These are phyloP conservation scores for Paragyromitra xinjiangensis DNA, from an alignment of 495 filamentous ascomycete species.

Conservation along the genomic window DNA sequence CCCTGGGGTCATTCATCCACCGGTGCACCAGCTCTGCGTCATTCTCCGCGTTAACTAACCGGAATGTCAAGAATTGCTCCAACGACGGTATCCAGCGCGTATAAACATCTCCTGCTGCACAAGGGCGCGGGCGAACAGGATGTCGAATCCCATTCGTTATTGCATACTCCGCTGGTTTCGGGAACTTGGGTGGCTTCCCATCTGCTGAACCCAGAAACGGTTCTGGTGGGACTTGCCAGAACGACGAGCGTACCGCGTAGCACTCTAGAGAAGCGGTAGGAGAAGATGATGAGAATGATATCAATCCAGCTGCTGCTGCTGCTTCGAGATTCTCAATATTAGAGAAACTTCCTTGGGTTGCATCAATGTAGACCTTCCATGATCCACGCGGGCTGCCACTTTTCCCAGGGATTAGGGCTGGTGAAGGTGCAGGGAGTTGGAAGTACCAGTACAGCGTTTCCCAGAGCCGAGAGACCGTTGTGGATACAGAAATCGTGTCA, in stretches of 20 bases:
- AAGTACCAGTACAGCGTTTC: constrained; percentile 97
- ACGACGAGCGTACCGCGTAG: constrained; percentile 67
- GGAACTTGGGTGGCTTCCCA: constrained; percentile 19
- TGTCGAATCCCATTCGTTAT: constrained; percentile 78
- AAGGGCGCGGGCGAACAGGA: constrained; percentile 86
- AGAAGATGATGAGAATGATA: constrained; percentile 42
- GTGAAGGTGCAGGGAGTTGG: constrained; percentile 72
- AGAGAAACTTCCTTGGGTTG: constrained; percentile 36
- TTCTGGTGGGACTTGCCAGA: constrained; percentile 91
- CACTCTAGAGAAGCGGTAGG: constrained; percentile 20
- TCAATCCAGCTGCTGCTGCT: constrained; percentile 41
- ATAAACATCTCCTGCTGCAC: constrained; percentile 89
- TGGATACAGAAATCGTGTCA: neutral
- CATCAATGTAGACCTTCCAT: constrained; percentile 85
- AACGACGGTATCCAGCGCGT: constrained; percentile 83
- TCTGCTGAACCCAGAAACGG: constrained; percentile 69
- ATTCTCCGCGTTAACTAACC: constrained; percentile 64
- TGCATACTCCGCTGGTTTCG: constrained; percentile 64
- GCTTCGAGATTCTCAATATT: constrained; percentile 33
- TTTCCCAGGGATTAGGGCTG: constrained; percentile 29
- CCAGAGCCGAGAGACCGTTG: constrained; percentile 68
- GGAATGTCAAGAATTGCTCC: constrained; percentile 86
- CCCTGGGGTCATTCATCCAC: constrained; percentile 91
- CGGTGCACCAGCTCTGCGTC: constrained; percentile 81
- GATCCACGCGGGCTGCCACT: constrained; percentile 78